phyloP scores from a whole-genome alignment of 345 rosid genomes.

The Salix koriyanagi region DNA sequence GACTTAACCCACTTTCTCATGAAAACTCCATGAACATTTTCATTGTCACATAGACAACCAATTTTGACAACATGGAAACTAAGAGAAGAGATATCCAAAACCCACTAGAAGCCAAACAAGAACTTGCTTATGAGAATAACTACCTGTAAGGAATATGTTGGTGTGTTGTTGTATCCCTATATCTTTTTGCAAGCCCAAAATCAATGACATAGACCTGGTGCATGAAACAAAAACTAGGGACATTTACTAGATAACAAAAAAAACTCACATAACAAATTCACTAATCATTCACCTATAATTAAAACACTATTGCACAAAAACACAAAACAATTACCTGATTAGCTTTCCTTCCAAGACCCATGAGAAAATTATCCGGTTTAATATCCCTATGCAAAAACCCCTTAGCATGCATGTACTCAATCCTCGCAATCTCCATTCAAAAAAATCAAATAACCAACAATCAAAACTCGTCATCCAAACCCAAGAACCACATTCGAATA shows the following conservation, averaged over 20 bases:
- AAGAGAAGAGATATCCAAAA: not conserved
- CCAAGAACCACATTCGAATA: not conserved
- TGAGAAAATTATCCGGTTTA: constrained; percentile 75
- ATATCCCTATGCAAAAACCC: constrained; percentile 83
- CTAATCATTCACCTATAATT: not conserved
- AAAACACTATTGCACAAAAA: not conserved
- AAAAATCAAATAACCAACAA: not conserved
- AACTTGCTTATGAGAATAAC: not conserved
- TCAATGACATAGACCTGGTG: constrained; percentile 79
- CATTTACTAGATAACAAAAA: not conserved
- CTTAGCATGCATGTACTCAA: constrained; percentile 72
- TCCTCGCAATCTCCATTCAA: constrained; percentile 48
- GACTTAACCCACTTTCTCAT: not conserved
- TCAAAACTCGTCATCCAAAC: not conserved
- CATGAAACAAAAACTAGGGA: not conserved
- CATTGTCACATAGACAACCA: not conserved
- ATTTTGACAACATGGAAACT: not conserved
- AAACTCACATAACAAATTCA: not conserved
- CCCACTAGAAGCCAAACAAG: not conserved
- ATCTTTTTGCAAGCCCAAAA: constrained; percentile 90
- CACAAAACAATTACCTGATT: constrained; percentile 48
- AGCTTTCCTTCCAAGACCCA: constrained; percentile 77
- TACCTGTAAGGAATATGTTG: constrained; percentile 88
- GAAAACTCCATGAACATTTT: not conserved
- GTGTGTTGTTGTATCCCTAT: constrained; percentile 68